phyloP scores from a whole-genome alignment of 2,329 filamentous ascomycete species.

The Blastomyces silverae region DNA sequence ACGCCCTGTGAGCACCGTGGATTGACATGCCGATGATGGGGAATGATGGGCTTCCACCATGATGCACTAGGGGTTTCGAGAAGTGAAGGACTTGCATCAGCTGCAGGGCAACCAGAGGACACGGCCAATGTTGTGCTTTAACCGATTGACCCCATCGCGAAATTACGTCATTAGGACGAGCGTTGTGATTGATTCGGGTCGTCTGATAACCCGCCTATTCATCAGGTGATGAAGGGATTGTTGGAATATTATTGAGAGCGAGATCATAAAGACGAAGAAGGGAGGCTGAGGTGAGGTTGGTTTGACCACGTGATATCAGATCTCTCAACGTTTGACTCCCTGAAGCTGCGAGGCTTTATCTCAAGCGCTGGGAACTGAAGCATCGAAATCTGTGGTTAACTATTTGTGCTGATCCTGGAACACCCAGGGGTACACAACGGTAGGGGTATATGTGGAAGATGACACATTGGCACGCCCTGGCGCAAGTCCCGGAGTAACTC shows the following conservation, averaged over 20 bases:
- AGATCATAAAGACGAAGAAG: not conserved
- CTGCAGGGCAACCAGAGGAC: constrained; percentile 29
- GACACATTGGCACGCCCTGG: too few relatives aligned
- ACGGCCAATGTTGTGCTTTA: constrained; percentile 29
- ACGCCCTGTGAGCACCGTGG: too few relatives aligned
- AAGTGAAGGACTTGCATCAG: constrained; percentile 10
- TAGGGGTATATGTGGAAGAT: too few relatives aligned
- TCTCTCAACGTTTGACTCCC: not conserved
- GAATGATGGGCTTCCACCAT: too few relatives aligned
- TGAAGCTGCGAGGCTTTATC: not conserved
- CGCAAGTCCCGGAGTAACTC: too few relatives aligned
- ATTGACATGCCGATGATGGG: too few relatives aligned
- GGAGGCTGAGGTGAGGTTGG: not conserved
- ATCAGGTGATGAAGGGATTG: not conserved
- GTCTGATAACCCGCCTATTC: not conserved
- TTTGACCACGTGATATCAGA: not conserved
- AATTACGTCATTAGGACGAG: constrained; percentile 29
- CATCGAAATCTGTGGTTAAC: not conserved
- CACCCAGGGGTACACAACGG: not conserved
- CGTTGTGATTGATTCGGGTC: constrained; percentile 25
- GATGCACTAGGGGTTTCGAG: too few relatives aligned
- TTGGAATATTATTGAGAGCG: not conserved
- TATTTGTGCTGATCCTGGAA: not conserved
- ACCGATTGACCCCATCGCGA: constrained; percentile 25
- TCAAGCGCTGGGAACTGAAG: not conserved